Evolutionary conservation across 139 green algal species (phyloP), one percentile per base, ranked within the genome.

Genomic region (Micromonas commoda): DNA sequence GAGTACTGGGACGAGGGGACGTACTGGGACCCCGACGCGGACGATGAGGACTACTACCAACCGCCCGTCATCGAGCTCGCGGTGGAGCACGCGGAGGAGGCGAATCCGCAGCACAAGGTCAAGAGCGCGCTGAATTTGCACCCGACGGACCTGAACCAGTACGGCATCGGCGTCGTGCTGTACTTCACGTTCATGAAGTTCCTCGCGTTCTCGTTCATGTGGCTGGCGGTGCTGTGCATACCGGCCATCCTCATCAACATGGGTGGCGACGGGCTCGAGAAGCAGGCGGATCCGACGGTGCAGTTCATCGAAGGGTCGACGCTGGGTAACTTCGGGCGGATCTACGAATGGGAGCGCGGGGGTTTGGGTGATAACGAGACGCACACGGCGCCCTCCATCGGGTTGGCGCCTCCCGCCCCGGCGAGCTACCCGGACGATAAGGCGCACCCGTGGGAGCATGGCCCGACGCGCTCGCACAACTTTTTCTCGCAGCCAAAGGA

Each of bases 131-230:
- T 57, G 16, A 16, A 16, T 23, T 9, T 16, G 16, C 9, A 16
- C 9, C 45, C 82, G n/a, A 65, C 65, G 2, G 79, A 85, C 39
- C 66, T 87, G 3, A 78, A 78, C 21, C 77, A 86, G 73, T 86
- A 83, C 78, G 82, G 82, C 32, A 61, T 65, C 24, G 79, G 71
- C 1, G 23, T 81, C 29, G 77, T 82, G 66, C 61, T 81, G 33
- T 86, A 86, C 82, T 86, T 86, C 61, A 67, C 76, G 31, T 83
- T 86, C 67, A 51, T 83, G 2, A 52, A 57, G 19, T 81, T 60
- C 60, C 80, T 86, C 52, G 66, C 78, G 54, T 71, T 72, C 29
- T 63, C 81, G n/a, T 79, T 86, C 64, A 53, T 51, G 3, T 33
- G 34, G 13, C 63, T 83, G 39, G 33, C 73, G 13, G 6, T 86